These are phyloP conservation scores for Chlamydomonas reinhardtii DNA, from an alignment of 163 green algal species.

Conservation along the genomic window DNA sequence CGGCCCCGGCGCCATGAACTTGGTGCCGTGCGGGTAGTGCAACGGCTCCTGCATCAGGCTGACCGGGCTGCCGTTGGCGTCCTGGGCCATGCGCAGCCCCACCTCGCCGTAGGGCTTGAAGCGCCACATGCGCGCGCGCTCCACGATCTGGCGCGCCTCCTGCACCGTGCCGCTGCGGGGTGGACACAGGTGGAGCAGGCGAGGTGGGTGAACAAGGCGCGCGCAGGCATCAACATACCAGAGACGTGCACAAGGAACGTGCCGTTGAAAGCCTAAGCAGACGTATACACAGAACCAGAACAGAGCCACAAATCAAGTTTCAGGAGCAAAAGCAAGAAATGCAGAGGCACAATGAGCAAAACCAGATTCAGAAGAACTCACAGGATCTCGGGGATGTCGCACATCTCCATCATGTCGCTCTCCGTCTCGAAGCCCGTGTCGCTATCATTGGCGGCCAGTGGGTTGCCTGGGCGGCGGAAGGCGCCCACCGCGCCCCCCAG, in stretches of 20 bases:
- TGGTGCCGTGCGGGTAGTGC: conserved; percentile 93
- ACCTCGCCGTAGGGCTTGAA: conserved; percentile 95
- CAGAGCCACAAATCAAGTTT: no score
- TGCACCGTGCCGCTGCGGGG: conserved; percentile 79
- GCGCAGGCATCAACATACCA: no score
- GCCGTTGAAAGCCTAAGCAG: no score
- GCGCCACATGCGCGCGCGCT: conserved; percentile 88
- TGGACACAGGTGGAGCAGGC: not conserved
- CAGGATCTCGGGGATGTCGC: conserved; percentile 74
- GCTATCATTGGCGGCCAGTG: conserved; percentile 52
- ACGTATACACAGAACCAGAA: no score
- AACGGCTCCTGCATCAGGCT: conserved; percentile 91
- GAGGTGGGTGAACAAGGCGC: not conserved
- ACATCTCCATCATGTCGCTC: conserved; percentile 76
- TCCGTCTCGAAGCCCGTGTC: conserved; percentile 79
- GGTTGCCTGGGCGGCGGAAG: conserved; percentile 16
- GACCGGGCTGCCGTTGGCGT: conserved; percentile 83
- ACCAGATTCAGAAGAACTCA: no score
- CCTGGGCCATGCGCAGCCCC: conserved; percentile 80
- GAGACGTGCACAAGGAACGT: no score
- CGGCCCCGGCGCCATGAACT: conserved; percentile 89
- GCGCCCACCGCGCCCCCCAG: not conserved
- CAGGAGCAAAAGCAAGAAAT: no score
- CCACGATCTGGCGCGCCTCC: conserved; percentile 83
- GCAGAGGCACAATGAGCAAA: no score